Evolutionary conservation across 805 yeast genomes (phyloP).

Genomic region (Barnettozyma salicaria): DNA sequence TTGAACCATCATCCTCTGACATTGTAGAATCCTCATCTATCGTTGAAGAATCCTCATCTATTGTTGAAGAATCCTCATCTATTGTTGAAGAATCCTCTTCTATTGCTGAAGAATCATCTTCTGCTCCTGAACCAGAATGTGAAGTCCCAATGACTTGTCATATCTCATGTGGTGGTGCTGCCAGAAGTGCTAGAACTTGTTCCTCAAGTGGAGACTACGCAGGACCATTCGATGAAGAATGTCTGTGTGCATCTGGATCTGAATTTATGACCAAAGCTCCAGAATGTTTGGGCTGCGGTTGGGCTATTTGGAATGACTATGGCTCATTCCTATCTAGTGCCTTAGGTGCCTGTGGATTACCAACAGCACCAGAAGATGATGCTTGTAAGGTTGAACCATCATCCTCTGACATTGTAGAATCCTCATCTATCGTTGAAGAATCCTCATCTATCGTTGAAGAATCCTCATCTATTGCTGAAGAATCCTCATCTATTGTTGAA

Average conservation of each 20-base stretch:
- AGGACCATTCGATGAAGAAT: conserved; percentile 7
- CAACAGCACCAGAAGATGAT: conserved; percentile 26
- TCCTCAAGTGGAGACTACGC: conserved; percentile 13
- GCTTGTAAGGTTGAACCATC: background rate
- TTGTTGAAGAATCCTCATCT: too few relatives aligned
- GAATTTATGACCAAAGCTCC: conserved; percentile 14
- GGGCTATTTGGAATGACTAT: conserved; percentile 30
- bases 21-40: background rate
- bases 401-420: background rate
- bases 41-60: background rate
- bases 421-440: background rate
- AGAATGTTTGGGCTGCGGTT: conserved; percentile 31
- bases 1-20: background rate
- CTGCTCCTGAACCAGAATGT: conserved; percentile 3
- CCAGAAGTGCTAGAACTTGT: conserved; percentile 26
- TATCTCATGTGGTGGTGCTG: conserved; percentile 28
- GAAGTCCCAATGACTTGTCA: conserved; percentile 14
- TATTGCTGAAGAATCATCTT: conserved; percentile 1
- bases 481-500: background rate
- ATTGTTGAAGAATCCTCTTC: background rate
- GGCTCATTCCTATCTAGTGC: conserved; percentile 17
- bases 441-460: background rate
- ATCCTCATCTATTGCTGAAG: conserved; percentile 1
- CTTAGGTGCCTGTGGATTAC: conserved; percentile 13
- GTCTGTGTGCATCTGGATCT: conserved; percentile 19